Conservation (phyloP, 2,329 filamentous ascomycete species). For the Botrytis squamosa region DNA sequence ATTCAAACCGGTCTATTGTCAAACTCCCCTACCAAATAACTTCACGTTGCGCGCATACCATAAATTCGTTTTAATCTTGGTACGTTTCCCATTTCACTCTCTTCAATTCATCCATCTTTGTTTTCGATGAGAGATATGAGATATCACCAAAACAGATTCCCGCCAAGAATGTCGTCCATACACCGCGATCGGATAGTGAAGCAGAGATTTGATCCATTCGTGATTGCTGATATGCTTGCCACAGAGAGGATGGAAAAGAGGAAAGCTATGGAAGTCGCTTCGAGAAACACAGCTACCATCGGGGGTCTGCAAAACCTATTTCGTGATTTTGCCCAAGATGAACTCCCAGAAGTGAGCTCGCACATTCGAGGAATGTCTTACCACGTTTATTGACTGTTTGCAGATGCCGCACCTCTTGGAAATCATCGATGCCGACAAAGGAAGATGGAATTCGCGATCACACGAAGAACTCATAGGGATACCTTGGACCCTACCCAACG, state of each 20-base stretch:
- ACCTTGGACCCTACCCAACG: conserved; percentile 36
- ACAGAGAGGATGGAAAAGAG: conserved; percentile 15
- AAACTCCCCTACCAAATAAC: background rate
- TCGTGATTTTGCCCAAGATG: conserved; percentile 6
- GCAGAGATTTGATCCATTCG: background rate
- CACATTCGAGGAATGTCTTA: background rate
- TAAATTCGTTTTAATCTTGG: background rate
- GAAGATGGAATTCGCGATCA: conserved; percentile 3
- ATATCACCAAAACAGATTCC: background rate
- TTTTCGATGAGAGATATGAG: background rate
- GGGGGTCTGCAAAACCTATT: conserved; percentile 5
- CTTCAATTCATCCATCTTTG: background rate
- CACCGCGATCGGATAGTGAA: background rate
- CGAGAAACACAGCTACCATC: conserved; percentile 8
- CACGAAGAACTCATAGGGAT: conserved; percentile 23
- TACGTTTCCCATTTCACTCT: conserved; percentile 2
- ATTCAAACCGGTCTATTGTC: conserved; percentile 3
- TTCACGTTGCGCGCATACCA: conserved; percentile 8
- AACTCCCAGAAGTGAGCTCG: conserved; percentile 21
- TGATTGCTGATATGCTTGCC: conserved; percentile 1
- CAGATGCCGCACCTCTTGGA: conserved; percentile 18
- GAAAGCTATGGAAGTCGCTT: conserved; percentile 7
- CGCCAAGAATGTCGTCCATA: conserved; percentile 3
- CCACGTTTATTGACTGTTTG: conserved; percentile 7
- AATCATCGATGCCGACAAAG: conserved; percentile 12